Conservation (phyloP, 1,284 basidiomycete species). For the Pseudozyma thailandica region DNA sequence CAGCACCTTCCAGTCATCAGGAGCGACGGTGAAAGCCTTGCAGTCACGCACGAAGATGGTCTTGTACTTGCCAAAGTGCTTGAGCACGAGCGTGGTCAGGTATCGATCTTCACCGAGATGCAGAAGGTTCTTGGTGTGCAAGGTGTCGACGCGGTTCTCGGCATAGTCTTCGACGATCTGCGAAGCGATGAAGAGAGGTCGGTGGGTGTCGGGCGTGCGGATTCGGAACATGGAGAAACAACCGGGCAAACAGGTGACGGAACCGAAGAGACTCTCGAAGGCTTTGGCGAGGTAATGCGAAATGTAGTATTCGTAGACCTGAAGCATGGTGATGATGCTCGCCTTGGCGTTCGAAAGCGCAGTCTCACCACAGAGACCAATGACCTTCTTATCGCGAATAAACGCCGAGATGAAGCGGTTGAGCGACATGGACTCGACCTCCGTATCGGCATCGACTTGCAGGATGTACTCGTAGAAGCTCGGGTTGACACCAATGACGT, state of each 20-base stretch:
- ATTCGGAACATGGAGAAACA: constrained; percentile 68
- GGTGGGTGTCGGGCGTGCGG: constrained; percentile 65
- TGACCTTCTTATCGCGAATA: constrained; percentile 89
- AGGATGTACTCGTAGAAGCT: constrained; percentile 98
- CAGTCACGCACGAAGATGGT: constrained; percentile 95
- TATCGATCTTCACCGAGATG: constrained; percentile 99
- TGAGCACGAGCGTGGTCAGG: constrained; percentile 91
- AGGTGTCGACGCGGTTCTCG: constrained; percentile 93
- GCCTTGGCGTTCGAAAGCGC: constrained; percentile 88
- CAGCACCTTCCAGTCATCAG: constrained; percentile 87
- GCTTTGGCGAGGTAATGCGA: constrained; percentile 89
- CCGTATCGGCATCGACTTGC: constrained; percentile 96
- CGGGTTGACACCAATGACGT: constrained; percentile 98
- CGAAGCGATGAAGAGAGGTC: constrained; percentile 74
- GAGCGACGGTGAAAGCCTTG: constrained; percentile 74
- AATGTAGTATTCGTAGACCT: constrained; percentile 73
- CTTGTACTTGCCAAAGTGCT: constrained; percentile 73
- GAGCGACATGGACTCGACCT: constrained; percentile 81
- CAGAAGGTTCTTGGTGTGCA: constrained; percentile 88
- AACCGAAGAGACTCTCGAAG: constrained; percentile 95
- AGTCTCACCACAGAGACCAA: constrained; percentile 94
- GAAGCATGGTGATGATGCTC: constrained; percentile 97
- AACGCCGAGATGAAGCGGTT: constrained; percentile 87
- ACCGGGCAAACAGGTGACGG: constrained; percentile 94
- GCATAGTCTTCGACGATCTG: constrained; percentile 91